Percentiles rank a stretch among this genome's conserved stretches.
Conservation (phyloP, 2,329 filamentous ascomycete species). For the Penicillium sp. region DNA sequence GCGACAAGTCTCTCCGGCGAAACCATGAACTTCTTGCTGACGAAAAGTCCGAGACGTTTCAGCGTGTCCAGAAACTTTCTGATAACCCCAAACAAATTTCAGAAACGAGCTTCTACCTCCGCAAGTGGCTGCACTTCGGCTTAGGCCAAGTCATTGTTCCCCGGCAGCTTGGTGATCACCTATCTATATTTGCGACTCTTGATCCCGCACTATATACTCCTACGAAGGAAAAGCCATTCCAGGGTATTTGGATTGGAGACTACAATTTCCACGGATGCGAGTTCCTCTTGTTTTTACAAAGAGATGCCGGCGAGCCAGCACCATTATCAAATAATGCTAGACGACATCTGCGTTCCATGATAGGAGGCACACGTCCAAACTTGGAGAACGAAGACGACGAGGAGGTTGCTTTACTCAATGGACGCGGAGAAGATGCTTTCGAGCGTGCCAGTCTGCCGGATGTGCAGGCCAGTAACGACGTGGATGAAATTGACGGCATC, state of each 20-base stretch:
- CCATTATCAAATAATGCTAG: slow-evolving; percentile 7
- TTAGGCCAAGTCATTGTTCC: slow-evolving; percentile 40
- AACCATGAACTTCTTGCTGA: slow-evolving; percentile 30
- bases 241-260: slow-evolving; percentile 89
- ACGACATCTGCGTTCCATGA: slow-evolving; percentile 1
- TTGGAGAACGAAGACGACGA: neutral
- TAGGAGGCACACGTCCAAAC: neutral
- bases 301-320: slow-evolving; percentile 39
- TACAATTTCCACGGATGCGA: slow-evolving; percentile 86
- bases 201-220: slow-evolving; percentile 74
- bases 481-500: slow-evolving; percentile 41
- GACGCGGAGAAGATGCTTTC: slow-evolving; percentile 9
- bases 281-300: slow-evolving; percentile 78
- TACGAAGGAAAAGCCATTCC: slow-evolving; percentile 73
- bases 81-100: slow-evolving; percentile 57
- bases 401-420: slow-evolving; percentile 1
- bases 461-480: neutral
- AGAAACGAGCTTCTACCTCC: slow-evolving; percentile 67
- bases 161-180: slow-evolving; percentile 40
- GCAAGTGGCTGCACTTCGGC: slow-evolving; percentile 69
- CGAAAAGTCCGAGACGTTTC: slow-evolving; percentile 3
- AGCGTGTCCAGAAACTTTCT: neutral
- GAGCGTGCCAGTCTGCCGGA: slow-evolving; percentile 6
- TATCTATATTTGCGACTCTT: slow-evolving; percentile 67
- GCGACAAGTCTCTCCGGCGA: slow-evolving; percentile 44